A percentile compares a stretch with the other conserved stretches of the same genome.
Evolutionary conservation across 805 yeast species (phyloP).

Genomic region (Clavispora fructus): DNA sequence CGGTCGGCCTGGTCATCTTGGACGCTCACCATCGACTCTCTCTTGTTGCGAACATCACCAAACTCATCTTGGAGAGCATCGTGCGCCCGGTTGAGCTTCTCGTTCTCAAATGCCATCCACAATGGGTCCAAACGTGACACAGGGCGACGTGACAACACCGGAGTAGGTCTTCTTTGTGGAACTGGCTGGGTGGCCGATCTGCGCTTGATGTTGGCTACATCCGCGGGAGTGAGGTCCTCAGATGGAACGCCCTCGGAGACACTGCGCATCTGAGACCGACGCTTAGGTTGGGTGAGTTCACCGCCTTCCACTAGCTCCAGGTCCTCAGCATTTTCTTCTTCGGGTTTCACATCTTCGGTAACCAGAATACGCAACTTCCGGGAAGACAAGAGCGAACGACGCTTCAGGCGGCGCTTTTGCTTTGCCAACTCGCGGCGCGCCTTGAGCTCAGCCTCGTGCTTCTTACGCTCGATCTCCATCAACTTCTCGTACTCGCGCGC

Average conservation of each 20-base stretch:
- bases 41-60: conserved; percentile 17
- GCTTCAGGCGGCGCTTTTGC: conserved; percentile 37
- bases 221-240: conserved; percentile 41
- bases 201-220: conserved; percentile 39
- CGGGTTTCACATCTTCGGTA: conserved; percentile 22
- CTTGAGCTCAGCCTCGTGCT: conserved; percentile 50
- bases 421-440: conserved; percentile 45
- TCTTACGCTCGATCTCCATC: conserved; percentile 40
- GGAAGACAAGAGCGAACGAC: conserved; percentile 35
- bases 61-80: conserved; percentile 36
- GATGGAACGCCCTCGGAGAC: conserved; percentile 29
- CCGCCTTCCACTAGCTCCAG: neutral
- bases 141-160: conserved; percentile 48
- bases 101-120: conserved; percentile 47
- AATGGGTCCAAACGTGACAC: conserved; percentile 55
- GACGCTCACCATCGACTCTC: conserved; percentile 35
- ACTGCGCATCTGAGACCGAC: conserved; percentile 34
- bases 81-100: conserved; percentile 38
- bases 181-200: conserved; percentile 44
- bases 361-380: conserved; percentile 32
- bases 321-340: conserved; percentile 7
- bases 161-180: conserved; percentile 27
- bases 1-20: conserved; percentile 15
- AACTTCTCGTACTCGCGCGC: conserved; percentile 44
- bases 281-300: conserved; percentile 26